phyloP scores from a whole-genome alignment of 108 stramenopile species.

The Cyclostephanos invisitatus region DNA sequence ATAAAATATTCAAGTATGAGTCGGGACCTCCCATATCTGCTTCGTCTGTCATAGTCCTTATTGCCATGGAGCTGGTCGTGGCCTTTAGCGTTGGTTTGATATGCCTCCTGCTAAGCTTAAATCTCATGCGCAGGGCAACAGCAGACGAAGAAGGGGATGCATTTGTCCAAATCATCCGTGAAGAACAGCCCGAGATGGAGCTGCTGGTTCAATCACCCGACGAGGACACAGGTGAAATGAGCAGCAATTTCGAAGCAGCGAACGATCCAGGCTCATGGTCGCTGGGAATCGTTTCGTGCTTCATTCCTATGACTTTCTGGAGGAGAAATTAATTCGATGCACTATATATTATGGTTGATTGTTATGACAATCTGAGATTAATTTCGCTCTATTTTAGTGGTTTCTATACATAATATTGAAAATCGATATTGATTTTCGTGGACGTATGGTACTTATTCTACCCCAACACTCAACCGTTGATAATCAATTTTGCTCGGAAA shows the following conservation, averaged over 20 bases:
- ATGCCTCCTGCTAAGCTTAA: constrained; percentile 55
- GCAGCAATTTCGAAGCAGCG: background rate
- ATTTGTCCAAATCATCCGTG: constrained; percentile 28
- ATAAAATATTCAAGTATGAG: constrained; percentile 40
- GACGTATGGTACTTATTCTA: no score
- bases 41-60: constrained; percentile 50
- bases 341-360: no score
- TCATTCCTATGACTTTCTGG: background rate
- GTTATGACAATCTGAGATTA: no score
- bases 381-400: no score
- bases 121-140: constrained; percentile 47
- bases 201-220: constrained; percentile 22
- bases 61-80: constrained; percentile 55
- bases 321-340: background rate
- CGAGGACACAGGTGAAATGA: background rate
- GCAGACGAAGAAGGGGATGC: constrained; percentile 46
- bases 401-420: no score
- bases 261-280: constrained; percentile 3
- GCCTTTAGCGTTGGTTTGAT: constrained; percentile 52
- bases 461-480: no score
- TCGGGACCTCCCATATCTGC: constrained; percentile 54
- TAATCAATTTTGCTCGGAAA: no score
- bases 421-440: no score
- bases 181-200: constrained; percentile 26
- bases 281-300: background rate